phyloP scores from a whole-genome alignment of 805 yeast genomes.

The Tetrapisispora fleetii region DNA sequence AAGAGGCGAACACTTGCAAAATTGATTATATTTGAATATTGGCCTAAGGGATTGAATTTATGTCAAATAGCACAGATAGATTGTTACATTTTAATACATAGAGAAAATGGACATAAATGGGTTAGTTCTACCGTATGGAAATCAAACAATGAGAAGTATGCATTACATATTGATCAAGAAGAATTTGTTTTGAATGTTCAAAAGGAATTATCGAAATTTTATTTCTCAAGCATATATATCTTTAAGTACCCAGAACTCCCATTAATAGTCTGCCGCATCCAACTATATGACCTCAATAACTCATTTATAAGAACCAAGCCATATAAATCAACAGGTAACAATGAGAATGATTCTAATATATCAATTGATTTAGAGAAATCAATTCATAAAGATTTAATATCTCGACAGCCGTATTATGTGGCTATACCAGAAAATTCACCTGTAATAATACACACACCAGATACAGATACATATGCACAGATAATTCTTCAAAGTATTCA shows the following conservation, averaged over 20 bases:
- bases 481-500: conserved; percentile 55
- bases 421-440: conserved; percentile 63
- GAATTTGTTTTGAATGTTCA: conserved; percentile 41
- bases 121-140: conserved; percentile 22
- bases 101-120: conserved; percentile 37
- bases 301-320: background rate
- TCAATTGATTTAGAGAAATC: background rate
- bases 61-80: conserved; percentile 65
- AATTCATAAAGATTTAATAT: conserved; percentile 33
- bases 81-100: conserved; percentile 51
- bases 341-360: background rate
- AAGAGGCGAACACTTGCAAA: conserved; percentile 9
- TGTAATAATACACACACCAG: conserved; percentile 47
- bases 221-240: conserved; percentile 53
- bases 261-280: conserved; percentile 51
- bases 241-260: conserved; percentile 58
- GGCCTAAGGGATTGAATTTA: conserved; percentile 20
- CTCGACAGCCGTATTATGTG: conserved; percentile 54
- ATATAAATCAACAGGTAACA: background rate
- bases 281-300: conserved; percentile 47
- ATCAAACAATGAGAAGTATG: conserved; percentile 19
- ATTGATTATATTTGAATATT: conserved; percentile 12
- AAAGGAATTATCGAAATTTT: conserved; percentile 39
- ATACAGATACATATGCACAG: conserved; percentile 37
- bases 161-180: conserved; percentile 37